phyloP scores from a whole-genome alignment of 345 rosid species.

The Camelina neglecta region DNA sequence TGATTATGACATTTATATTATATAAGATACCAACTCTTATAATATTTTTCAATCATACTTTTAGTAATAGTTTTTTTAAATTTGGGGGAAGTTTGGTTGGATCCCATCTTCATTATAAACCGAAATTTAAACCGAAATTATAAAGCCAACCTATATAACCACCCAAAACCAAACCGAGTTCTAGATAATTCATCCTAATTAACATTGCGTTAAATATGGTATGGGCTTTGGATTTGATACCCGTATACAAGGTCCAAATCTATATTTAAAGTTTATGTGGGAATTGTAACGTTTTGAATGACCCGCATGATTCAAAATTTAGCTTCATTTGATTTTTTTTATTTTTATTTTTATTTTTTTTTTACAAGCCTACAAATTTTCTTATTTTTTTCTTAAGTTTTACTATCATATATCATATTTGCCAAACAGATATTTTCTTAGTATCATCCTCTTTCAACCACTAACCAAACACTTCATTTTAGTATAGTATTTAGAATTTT shows the following conservation, averaged over 20 bases:
- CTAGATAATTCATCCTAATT: background rate
- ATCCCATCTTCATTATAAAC: background rate
- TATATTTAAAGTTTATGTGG: no score
- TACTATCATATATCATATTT: no score
- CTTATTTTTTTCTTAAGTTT: no score
- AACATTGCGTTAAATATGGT: background rate
- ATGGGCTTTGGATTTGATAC: background rate
- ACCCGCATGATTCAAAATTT: background rate
- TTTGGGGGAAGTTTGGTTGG: background rate
- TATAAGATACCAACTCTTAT: background rate
- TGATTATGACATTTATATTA: constrained; percentile 29
- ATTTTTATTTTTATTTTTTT: no score
- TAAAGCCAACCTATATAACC: background rate
- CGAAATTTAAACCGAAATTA: background rate
- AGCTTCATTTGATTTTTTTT: background rate
- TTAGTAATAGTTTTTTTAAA: background rate
- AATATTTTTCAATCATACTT: background rate
- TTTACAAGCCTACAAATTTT: no score
- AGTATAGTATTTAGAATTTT: no score
- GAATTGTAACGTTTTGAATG: background rate
- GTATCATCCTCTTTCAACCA: no score
- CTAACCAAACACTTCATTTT: no score
- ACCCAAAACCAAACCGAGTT: background rate
- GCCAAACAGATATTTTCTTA: no score
- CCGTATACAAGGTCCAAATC: background rate